Base-by-base conservation (phyloP, 768 basidiomycete genomes). In the Mycena amicta region DNA sequence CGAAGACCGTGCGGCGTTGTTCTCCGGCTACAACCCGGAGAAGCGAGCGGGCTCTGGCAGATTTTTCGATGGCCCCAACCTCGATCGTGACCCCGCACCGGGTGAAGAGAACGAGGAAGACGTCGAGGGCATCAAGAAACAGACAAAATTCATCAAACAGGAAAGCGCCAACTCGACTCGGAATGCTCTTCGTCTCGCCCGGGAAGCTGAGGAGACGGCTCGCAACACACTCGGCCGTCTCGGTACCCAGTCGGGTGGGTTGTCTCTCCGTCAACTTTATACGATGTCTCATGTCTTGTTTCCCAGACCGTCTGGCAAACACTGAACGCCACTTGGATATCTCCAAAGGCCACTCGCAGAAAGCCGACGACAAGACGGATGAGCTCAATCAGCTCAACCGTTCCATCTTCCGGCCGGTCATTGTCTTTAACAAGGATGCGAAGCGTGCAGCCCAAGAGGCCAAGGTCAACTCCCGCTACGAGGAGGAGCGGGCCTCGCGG, bases 131-230 rank as follows among this genome's bases (percentile, higher is more conserved):
- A 98, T 99, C 75, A 98, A 97, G 76, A 86, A 92, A 67, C 89
- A 95, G 74, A 94, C 92, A 59, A 83, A 87, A 56, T 91, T 84
- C 67, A 71, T 90, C 60, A 98, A 99, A 75, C 94, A 98, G 74
- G 95, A 98, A 66, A 90, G 87, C 69, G 88, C 95, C 47, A 87
- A 85, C 54, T 90, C 91, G 16, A 91, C 94, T 1, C 79, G 95
- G 66, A 98, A 98, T 74, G 96, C 96, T 13, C 80, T 99, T 52
- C 83, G 94, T 41, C 81, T 98, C 70, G 96, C 95, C 37, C 81
- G 89, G n/a, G 95, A 98, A 72, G 94, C 96, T 0, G 96, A 98
- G 73, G 96, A 99, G 72, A 96, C 94, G 12, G 96, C 92, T 30
- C 78, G 90, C 45, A 88, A 87, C 57, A 99, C 96, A 4, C 69